Conservation (phyloP, 2,329 filamentous ascomycete species). For the Apiospora arundinis region DNA sequence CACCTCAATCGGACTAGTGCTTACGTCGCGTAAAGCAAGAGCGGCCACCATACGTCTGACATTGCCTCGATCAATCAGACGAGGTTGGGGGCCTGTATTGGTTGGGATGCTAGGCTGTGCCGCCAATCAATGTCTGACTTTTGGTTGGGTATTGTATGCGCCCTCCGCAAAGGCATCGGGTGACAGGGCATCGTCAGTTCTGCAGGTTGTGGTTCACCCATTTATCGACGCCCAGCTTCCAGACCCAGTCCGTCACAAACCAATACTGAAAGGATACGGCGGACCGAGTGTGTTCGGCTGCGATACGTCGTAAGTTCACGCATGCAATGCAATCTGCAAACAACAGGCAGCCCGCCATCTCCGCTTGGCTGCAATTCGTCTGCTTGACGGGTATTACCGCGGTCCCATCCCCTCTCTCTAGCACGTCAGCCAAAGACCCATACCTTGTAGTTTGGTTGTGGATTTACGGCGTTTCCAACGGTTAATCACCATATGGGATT, state of each 20-base stretch:
- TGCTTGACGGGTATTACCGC: neutral
- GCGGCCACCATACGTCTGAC: neutral
- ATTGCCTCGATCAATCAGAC: constrained; percentile 1
- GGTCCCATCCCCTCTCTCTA: neutral
- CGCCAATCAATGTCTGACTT: neutral
- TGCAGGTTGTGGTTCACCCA: constrained; percentile 4
- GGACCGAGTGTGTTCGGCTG: neutral
- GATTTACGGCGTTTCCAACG: neutral
- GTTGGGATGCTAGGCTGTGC: neutral
- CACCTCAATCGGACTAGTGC: constrained; percentile 1
- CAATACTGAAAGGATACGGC: neutral
- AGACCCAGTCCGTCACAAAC: neutral
- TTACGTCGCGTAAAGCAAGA: constrained; percentile 1
- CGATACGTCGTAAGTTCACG: neutral
- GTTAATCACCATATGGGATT: neutral
- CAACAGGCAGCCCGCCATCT: neutral
- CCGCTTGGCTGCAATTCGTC: neutral
- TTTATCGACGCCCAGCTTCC: constrained; percentile 1
- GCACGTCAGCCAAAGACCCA: constrained; percentile 6
- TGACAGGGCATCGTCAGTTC: constrained; percentile 5
- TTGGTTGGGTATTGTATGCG: neutral
- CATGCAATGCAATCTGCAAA: neutral
- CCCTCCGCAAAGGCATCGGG: constrained; percentile 2
- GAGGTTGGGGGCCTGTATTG: neutral
- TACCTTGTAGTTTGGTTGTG: neutral